Base-by-base conservation (phyloP, 495 filamentous ascomycete genomes). In the Mycothermus thermophilus region DNA sequence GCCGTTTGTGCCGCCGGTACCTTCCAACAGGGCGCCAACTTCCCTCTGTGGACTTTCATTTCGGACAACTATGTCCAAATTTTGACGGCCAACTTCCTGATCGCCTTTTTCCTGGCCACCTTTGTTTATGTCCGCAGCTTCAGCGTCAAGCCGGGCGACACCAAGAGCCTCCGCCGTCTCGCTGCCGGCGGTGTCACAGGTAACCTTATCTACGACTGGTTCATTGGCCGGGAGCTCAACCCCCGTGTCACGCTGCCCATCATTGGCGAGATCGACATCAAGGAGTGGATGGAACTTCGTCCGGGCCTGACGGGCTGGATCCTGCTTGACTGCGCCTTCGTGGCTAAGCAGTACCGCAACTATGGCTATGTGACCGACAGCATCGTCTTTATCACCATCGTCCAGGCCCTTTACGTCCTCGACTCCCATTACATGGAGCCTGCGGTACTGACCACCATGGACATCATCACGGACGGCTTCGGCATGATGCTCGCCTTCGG, bases 401-500 rank as follows among this genome's bases (percentile, higher is more conserved):
- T 88, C 50, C 92, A 96, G 57, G 64, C 69, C 9, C 56, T 93
- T 38, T 96, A 96, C 53, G 75, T 88, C 3, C 60, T 95, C 33
- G 92, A 97, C 54, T 69, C 72, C 0, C 69, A 83, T n/a, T 85
- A 77, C 60, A 87, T 87, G 75, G 90, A 97, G 54, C 71, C 84
- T 0, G 79, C 88, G 1, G 77, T 97, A 41, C 66, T 97, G 46
- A 96, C 92, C 2, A 95, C 85, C 8, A 95, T 97, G 59, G 92
- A 97, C 56, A 80, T 96, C 50, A 93, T 77, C 37, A 82, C 76
- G 48, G 90, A 97, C 48, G 92, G 90, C 10, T 95, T 96, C 47
- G 92, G 90, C 29, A 84, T 80, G 56, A 97, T 97, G 90, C 63
- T 97, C n/a, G 66, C 81, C 2, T 96, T 95, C 44, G 90, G 88